Evolutionary conservation across 768 basidiomycete genomes (phyloP), one percentile per base, ranked within the genome.

Genomic region (Gloeopeniophorella convolvens): DNA sequence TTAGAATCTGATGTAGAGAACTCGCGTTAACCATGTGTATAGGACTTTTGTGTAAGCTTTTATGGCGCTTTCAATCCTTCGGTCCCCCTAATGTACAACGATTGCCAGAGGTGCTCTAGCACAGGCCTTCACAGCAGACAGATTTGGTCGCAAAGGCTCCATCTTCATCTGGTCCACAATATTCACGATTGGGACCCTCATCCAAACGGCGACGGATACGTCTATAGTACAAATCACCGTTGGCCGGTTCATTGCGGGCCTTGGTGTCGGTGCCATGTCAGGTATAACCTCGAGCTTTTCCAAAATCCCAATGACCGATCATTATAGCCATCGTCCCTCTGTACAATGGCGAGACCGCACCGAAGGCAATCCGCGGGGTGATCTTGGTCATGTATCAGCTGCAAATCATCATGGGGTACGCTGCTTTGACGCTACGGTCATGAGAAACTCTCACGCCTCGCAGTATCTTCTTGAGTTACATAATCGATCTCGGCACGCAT

Each of bases 331-430:
- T n/a, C n/a, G n/a, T n/a, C 5, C 67, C 64, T 9, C 55, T 89
- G 6, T 89, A 88, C 63, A 86, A 84, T 55, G 85, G 86, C 32
- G 86, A 89, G 66, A 83, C 85, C 0, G 78, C 85, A 0, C 87
- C 87, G 0, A 86, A 86, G 60, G 73, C 78, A 1, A 72, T 89
- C 49, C 77, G 87, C 61, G 88, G 86, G 7, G 77, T 82, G 16
- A 78, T 72, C 9, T 68, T 90, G 24, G 84, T 85, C 2, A 67
- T 89, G 15, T 89, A 89, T 60, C 86, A 89, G 61, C 69, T 88
- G 11, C 84, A 86, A 62, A 85, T 89, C 54, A 85, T 86, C 59
- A 68, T 75, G 11, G 83, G 83, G 84, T 82, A 59, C 32, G 72
- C 59, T 1, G 28, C 4, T 26, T 50, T 20, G 12, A 20, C 18